Conservation (phyloP, 148 eudicot species). For the Camellia granthamiana region DNA sequence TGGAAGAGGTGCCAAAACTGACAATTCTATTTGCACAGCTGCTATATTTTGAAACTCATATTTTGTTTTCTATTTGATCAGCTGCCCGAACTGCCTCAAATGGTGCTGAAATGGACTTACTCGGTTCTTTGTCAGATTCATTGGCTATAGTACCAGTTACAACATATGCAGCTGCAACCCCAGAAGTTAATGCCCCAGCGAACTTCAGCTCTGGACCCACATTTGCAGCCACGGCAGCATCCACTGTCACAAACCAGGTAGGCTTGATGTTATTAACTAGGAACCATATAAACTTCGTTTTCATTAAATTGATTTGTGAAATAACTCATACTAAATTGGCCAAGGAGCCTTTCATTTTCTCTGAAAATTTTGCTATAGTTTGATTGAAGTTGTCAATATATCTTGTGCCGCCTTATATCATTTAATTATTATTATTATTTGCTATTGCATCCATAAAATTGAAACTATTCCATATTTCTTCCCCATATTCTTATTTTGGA, state of each 20-base stretch:
- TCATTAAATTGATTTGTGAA: neutral
- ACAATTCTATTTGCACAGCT: neutral
- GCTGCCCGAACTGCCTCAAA: constrained; percentile 51
- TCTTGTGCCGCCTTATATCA: neutral
- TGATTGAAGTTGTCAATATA: no score
- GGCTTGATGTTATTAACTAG: constrained; percentile 11
- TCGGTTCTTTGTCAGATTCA: constrained; percentile 76
- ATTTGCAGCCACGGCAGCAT: constrained; percentile 37
- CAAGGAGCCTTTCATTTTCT: neutral
- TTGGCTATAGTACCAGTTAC: constrained; percentile 63
- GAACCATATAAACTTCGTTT: neutral
- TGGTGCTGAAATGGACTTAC: constrained; percentile 63
- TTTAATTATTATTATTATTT: neutral
- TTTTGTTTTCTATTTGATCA: constrained; percentile 22
- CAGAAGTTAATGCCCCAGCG: constrained; percentile 38
- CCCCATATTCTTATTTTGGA: neutral
- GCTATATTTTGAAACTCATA: neutral
- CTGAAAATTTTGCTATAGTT: no score
- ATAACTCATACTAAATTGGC: neutral
- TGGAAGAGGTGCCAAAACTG: neutral
- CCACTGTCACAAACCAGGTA: constrained; percentile 56
- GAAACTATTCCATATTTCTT: neutral
- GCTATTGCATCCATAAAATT: neutral
- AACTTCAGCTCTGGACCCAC: constrained; percentile 35
- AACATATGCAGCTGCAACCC: constrained; percentile 25